Percentiles rank a stretch among this genome's conserved stretches.
These are phyloP conservation scores for Suillus sp. DNA, from an alignment of 768 basidiomycete species.

Conservation along the genomic window DNA sequence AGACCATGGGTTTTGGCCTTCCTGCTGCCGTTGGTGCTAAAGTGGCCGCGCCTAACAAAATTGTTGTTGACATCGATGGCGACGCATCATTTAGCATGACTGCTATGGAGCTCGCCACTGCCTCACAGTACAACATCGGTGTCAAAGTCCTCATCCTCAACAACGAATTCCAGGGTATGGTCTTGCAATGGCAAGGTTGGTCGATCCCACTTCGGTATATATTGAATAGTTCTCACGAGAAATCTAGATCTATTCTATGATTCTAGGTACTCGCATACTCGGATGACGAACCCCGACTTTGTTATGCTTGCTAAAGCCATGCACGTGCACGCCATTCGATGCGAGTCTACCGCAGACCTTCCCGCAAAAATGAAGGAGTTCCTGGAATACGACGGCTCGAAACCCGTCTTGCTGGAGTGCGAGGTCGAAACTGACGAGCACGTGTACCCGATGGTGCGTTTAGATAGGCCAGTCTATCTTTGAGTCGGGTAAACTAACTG, in stretches of 20 bases:
- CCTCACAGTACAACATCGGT: slow-evolving; percentile 87
- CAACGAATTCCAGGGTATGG: slow-evolving; percentile 99
- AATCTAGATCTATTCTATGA: slow-evolving; percentile 89
- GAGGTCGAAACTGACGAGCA: slow-evolving; percentile 82
- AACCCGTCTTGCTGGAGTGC: slow-evolving; percentile 92
- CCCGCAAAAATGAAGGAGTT: slow-evolving; percentile 99
- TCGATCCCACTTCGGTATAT: slow-evolving; percentile 9
- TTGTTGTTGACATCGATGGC: slow-evolving; percentile 94
- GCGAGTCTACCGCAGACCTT: slow-evolving; percentile 68
- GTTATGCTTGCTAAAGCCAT: slow-evolving; percentile 86
- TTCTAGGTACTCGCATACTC: slow-evolving; percentile 93
- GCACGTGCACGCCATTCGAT: slow-evolving; percentile 90
- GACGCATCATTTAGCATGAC: slow-evolving; percentile 99
- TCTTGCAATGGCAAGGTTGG: slow-evolving; percentile 96
- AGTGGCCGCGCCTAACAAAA: slow-evolving; percentile 91
- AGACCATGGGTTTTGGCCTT: slow-evolving; percentile 99
- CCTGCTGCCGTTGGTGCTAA: slow-evolving; percentile 96
- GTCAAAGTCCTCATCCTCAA: slow-evolving; percentile 93
- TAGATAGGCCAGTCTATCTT: neutral
- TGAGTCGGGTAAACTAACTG: slow-evolving; percentile 9
- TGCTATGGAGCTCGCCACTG: slow-evolving; percentile 97
- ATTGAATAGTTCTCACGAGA: slow-evolving; percentile 1
- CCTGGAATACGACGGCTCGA: slow-evolving; percentile 86
- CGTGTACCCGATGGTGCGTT: slow-evolving; percentile 85
- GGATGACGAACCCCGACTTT: slow-evolving; percentile 96